Evolutionary conservation across 106 monocot genomes (phyloP).

Genomic region (Platanthera guangdongensis): DNA sequence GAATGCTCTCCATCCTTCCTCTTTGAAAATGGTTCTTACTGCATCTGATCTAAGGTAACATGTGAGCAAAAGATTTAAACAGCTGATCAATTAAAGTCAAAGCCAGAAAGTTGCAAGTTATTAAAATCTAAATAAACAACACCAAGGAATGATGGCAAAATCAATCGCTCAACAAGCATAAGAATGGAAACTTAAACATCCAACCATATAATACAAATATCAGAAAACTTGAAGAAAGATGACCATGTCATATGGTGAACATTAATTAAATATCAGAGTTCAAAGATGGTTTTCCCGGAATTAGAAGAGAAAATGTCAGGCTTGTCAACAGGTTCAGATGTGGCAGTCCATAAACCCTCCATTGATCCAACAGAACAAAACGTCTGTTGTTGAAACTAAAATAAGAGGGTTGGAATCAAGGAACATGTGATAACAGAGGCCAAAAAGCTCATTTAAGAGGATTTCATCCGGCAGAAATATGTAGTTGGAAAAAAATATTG

Average conservation of each 20-base stretch:
- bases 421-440: no score
- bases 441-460: no score
- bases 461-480: no score
- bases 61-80: slow-evolving; percentile 17
- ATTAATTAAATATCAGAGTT: not conserved
- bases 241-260: not conserved
- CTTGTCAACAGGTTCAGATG: no score
- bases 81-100: not conserved
- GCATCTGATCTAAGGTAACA: slow-evolving; percentile 76
- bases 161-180: not conserved
- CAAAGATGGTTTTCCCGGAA: no score
- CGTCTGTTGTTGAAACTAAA: no score
- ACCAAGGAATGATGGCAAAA: not conserved
- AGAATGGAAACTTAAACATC: not conserved
- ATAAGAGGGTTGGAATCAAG: no score
- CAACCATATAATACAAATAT: not conserved
- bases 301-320: no score
- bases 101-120: not conserved
- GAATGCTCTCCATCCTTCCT: slow-evolving; percentile 77
- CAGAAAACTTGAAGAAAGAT: not conserved
- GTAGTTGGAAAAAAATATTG: no score
- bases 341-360: no score
- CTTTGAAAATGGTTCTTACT: slow-evolving; percentile 79
- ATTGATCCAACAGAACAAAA: no score
- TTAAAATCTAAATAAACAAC: not conserved